A percentile compares a stretch with the other conserved stretches of the same genome.
Evolutionary conservation across 495 filamentous ascomycete species (phyloP).

Genomic region (Penicillium steckii): DNA sequence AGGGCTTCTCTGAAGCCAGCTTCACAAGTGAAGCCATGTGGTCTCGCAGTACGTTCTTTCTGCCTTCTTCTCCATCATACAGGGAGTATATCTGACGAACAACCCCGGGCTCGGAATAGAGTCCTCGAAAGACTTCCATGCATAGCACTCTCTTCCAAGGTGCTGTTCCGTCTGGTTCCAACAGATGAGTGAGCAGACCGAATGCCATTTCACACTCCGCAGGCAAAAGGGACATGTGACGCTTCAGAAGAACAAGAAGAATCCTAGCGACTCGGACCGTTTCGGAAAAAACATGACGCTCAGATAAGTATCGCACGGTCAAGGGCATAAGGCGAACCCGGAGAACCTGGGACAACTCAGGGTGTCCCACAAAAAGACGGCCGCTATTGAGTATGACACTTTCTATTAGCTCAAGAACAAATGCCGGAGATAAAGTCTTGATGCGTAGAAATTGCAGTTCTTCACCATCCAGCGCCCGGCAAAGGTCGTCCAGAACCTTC

Average conservation of each 20-base stretch:
- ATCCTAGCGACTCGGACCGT: constrained; percentile 81
- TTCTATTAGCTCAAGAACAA: constrained; percentile 89
- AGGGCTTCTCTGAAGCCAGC: constrained; percentile 84
- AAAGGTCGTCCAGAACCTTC: constrained; percentile 84
- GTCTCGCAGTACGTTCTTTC: constrained; percentile 75
- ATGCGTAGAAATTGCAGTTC: constrained; percentile 76
- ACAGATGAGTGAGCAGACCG: constrained; percentile 78
- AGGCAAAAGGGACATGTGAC: constrained; percentile 70
- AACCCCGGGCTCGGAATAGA: constrained; percentile 76
- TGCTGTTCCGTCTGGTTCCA: constrained; percentile 76
- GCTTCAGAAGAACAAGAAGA: constrained; percentile 71
- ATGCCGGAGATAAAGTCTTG: constrained; percentile 71
- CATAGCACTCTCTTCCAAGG: constrained; percentile 85
- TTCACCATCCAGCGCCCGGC: constrained; percentile 80
- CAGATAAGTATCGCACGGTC: constrained; percentile 72
- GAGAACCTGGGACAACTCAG: constrained; percentile 77
- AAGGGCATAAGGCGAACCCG: constrained; percentile 81
- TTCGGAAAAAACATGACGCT: constrained; percentile 75
- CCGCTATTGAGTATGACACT: constrained; percentile 83
- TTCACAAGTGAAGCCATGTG: constrained; percentile 82
- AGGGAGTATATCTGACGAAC: constrained; percentile 77
- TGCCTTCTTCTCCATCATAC: constrained; percentile 71
- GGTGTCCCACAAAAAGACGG: constrained; percentile 71
- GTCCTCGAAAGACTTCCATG: constrained; percentile 84
- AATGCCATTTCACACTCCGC: constrained; percentile 84